phyloP scores from a whole-genome alignment of 352 stramenopile genomes.

The Phytopythium litorale region DNA sequence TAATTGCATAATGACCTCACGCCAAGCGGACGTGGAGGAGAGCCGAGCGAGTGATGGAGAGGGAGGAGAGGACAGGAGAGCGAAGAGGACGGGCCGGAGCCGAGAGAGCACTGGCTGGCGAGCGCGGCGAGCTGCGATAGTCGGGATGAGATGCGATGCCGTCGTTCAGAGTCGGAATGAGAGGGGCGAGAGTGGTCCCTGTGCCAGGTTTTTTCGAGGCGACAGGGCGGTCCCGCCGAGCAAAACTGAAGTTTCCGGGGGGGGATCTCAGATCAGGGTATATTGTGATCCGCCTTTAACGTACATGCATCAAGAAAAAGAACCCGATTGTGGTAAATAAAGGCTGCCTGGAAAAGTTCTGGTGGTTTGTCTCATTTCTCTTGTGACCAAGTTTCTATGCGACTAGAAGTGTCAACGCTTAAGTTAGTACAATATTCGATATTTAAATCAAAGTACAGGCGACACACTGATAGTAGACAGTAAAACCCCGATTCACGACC shows the following conservation, averaged over 20 bases:
- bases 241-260: not conserved
- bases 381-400: slow-evolving; percentile 1
- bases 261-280: not conserved
- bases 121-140: not conserved
- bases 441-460: not conserved
- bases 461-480: not conserved
- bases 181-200: not conserved
- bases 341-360: not conserved
- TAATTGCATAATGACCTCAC: slow-evolving; percentile 6
- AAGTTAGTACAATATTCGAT: not conserved
- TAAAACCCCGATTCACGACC: too few species aligned
- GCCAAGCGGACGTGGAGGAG: not conserved
- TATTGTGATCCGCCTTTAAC: too few species aligned
- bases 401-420: not conserved
- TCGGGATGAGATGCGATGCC: not conserved
- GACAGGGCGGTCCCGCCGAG: not conserved
- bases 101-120: not conserved
- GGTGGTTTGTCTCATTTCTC: slow-evolving; percentile 7
- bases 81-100: not conserved
- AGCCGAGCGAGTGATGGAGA: not conserved
- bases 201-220: not conserved
- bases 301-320: not conserved
- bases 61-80: not conserved
- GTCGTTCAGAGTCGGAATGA: not conserved
- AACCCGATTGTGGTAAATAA: not conserved